Base-by-base conservation (phyloP, 2,329 filamentous ascomycete species). In the Ophiocordyceps australis region DNA sequence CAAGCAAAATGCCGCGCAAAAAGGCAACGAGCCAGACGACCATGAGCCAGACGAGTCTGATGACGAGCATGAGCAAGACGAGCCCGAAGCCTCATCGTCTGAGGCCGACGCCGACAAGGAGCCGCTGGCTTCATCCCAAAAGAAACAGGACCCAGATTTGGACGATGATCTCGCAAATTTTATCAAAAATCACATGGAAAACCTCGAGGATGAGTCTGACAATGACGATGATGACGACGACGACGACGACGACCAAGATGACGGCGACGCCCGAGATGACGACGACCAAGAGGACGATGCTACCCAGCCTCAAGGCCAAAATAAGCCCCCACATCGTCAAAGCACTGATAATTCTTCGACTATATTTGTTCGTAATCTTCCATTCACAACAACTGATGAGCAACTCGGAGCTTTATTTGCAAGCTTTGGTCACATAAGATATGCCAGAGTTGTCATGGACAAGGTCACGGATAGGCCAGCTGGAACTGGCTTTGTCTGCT, bases 401-500 rank as follows among this genome's bases (percentile, higher is more conserved):
- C 64, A 71, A 25, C 66, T 98, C 23, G 77, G 85, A 43, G 63
- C 74, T 26, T 86, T 94, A 46, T 98, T 98, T 43, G 58, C 59
- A n/a, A 62, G 75, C 40, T 95, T 98, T 41, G 91, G 89, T 15
- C 65, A 65, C n/a, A 59, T 94, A 20, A 70, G 85, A 20, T 98
- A 95, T 46, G 89, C 86, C 5, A 69, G 91, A 35, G 74, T 94
- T 8, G 91, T 98, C 20, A 67, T 91, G 45, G 86, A 98, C 45
- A 74, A 65, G 24, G 69, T 72, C 14, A 93, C 82, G 0, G 83
- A 85, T 38, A 74, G 81, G 26, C 81, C 89, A 3, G 81, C 79
- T 24, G 89, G 89, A 15, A 95, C 86, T 17, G 89, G 77, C 4
- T 98, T 98, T 42, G 86, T 95, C 17, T 92, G 82, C 54, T 98